Base-by-base conservation (phyloP, 1,284 basidiomycete species). In the Grifola frondosa region DNA sequence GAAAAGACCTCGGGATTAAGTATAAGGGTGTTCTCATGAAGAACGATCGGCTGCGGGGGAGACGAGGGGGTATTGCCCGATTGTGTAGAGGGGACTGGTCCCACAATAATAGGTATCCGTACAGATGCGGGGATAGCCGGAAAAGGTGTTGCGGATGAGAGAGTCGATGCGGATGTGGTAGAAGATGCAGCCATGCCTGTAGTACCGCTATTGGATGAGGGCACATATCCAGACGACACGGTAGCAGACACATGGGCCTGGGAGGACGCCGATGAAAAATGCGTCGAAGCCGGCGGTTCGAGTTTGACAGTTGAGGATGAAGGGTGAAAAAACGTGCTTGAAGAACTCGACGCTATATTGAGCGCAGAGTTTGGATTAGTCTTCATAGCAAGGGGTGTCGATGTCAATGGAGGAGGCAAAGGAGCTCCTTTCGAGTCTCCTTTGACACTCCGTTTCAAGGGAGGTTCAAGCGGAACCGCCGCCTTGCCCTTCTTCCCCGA, bases 1-100 rank as follows among this genome's bases (percentile, higher is more conserved):
- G 84, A 79, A 61, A 96, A 96, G 30, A 96, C 87, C 20, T 77
- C 74, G 2, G 92, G 92, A 57, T 89, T 89, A 26, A 96, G 77
- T 52, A 91, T 81, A 21, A 96, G 79, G 37, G 80, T 86, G 46
- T 89, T 85, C 54, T 91, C 85, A 54, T 95, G 90, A 20, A 95
- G 70, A 21, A 91, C 81, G 68, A 96, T 92, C 19, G 71, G 90
- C 54, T 76, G 81, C 67, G 71, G 79, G 64, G 59, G 66, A 54
- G 58, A 68, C 5, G 62, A 50, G n/a, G n/a, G n/a, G 5, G 63
- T 23, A 60, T 64, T 42, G 48, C 62, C 28, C 23, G 63, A 20
- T 34, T 64, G 42, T 19, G 61, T 53, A 38, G 67, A 49, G 16
- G 79, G 84, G 48, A 74, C 67, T 3, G 76, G 71, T 5, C 76